Evolutionary conservation across 2,329 filamentous ascomycete species (phyloP).

Genomic region (Aspergillus persii): DNA sequence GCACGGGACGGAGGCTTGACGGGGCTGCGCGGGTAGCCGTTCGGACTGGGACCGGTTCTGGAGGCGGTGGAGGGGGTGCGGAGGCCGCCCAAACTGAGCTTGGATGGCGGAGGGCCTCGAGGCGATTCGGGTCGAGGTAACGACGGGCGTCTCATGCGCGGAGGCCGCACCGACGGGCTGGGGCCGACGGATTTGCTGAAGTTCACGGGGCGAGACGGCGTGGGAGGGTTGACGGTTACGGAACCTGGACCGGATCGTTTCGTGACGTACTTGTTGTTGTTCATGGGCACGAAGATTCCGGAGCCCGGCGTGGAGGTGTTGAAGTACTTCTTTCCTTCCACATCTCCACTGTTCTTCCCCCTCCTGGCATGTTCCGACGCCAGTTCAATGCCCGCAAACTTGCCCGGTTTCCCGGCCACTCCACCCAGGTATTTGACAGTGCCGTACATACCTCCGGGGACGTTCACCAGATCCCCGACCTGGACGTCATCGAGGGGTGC

Average conservation of each 20-base stretch:
- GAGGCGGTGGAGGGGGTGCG: constrained; percentile 54
- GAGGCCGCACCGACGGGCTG: constrained; percentile 65
- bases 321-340: constrained; percentile 85
- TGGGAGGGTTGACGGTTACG: constrained; percentile 60
- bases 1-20: constrained; percentile 38
- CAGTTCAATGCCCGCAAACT: constrained; percentile 90
- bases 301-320: constrained; percentile 72
- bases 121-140: constrained; percentile 88
- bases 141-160: constrained; percentile 65
- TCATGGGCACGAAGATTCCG: constrained; percentile 88
- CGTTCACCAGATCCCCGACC: constrained; percentile 82
- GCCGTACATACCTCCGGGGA: constrained; percentile 89
- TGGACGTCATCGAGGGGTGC: constrained; percentile 54
- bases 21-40: constrained; percentile 48
- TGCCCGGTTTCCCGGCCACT: constrained; percentile 84
- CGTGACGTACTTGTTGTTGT: constrained; percentile 67
- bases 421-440: constrained; percentile 83
- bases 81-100: constrained; percentile 54
- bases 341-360: constrained; percentile 95
- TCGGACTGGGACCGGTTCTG: constrained; percentile 24
- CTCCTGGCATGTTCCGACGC: constrained; percentile 73
- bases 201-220: constrained; percentile 68
- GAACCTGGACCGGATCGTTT: constrained; percentile 51
- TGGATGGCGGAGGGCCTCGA: constrained; percentile 57
- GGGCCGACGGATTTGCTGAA: constrained; percentile 88